phyloP scores from a whole-genome alignment of 2,329 filamentous ascomycete species.

The Aureobasidium sp. region DNA sequence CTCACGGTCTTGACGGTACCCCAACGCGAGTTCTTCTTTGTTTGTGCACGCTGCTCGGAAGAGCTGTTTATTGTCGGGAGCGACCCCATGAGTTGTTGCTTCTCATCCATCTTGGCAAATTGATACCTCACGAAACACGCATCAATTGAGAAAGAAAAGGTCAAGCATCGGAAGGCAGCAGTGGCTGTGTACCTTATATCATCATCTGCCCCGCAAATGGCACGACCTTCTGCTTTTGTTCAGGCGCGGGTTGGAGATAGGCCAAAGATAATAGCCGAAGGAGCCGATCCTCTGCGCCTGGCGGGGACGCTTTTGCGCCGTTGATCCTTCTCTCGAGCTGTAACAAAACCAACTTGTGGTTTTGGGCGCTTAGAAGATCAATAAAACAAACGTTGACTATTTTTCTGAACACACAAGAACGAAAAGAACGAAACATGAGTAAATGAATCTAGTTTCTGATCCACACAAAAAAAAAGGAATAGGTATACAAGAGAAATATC shows the following conservation, averaged over 20 bases:
- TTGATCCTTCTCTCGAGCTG: too few species aligned
- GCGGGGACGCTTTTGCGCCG: background rate
- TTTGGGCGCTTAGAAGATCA: too few species aligned
- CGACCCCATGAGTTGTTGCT: slow-evolving; percentile 21
- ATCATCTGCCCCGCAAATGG: slow-evolving; percentile 11
- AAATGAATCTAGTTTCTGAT: too few species aligned
- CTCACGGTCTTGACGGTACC: background rate
- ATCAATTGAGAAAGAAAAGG: background rate
- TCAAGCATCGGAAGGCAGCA: background rate
- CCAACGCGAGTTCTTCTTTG: slow-evolving; percentile 10
- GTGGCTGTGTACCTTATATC: slow-evolving; percentile 14
- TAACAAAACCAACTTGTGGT: too few species aligned
- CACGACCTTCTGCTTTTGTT: slow-evolving; percentile 9
- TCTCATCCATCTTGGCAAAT: slow-evolving; percentile 14
- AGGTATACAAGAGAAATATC: too few species aligned
- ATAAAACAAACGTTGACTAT: too few species aligned
- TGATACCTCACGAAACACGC: background rate
- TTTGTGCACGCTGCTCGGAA: slow-evolving; percentile 5
- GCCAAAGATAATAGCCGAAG: slow-evolving; percentile 9
- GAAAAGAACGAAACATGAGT: too few species aligned
- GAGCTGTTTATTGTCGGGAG: background rate
- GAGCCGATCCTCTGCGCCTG: background rate
- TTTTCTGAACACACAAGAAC: too few species aligned
- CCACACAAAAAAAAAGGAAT: too few species aligned
- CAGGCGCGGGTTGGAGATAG: slow-evolving; percentile 1